Base-by-base conservation (phyloP, 2,329 filamentous ascomycete species). In the Cordyceps javanica region DNA sequence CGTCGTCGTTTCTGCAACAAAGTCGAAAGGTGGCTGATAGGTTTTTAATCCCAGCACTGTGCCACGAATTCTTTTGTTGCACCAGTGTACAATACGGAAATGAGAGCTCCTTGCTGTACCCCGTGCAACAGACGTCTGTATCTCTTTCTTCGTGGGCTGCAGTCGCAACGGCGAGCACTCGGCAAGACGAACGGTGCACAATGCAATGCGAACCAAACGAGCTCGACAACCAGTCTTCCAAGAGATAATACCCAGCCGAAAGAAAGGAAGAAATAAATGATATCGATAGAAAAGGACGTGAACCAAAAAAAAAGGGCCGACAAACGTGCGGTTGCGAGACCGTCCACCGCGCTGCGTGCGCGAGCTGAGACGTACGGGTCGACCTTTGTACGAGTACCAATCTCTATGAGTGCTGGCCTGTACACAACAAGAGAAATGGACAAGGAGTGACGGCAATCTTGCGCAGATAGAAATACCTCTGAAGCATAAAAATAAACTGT, bases 41-140 rank as follows among this genome's bases (percentile, higher is more conserved):
- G 9, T 25, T 30, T 36, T 21, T 19, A 23, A 55, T n/a, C 11
- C 53, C 23, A 41, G 34, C 53, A 48, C 23, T 5, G 16, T 30
- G 16, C 11, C 10, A 11, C 30, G 11, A 3, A 16, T 36, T 28
- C 14, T 25, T 49, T 14, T n/a, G n/a, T n/a, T n/a, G 19, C n/a
- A n/a, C 14, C 39, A 36, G 28, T 55, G 28, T 36, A n/a, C 41
- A 41, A 50, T 56, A 42, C 42, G 6, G 42, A 34, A 19, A 25
- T 38, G 9, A 25, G 16, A 28, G 42, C 44, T 41, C 32, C 19
- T 34, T 49, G 32, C 23, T 19, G 45, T 50, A 41, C 45, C 26
- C n/a, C n/a, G 54, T 56, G 54, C 50, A 42, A 56, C 53, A 41
- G 19, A 19, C 8, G 41, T n/a, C n/a, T n/a, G n/a, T 55, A 28